Base-by-base conservation (phyloP, 2,329 filamentous ascomycete genomes). In the Cladosporium sp. region DNA sequence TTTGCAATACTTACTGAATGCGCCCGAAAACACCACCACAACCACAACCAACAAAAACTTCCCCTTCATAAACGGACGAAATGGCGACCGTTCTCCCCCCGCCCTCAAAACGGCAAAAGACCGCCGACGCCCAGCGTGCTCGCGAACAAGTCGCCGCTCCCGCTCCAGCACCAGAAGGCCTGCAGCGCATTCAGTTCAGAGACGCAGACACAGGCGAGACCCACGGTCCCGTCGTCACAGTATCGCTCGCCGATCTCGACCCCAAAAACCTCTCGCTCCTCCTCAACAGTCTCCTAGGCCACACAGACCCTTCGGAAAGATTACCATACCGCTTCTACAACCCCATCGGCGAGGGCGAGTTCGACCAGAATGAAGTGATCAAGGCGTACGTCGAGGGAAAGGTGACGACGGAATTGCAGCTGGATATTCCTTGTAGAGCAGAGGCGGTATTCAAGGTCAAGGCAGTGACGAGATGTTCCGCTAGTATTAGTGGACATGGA, bases 381-480 rank as follows among this genome's bases (percentile, higher is more conserved):
- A 73, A 70, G 43, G 67, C 70, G 32, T 72, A 76, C 54, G 45
- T 74, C 45, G 72, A 73, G n/a, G 74, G 73, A 12, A 70, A 69
- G 49, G 67, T 63, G 8, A 70, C 66, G 2, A 80, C 79, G 20
- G 82, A 86, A 73, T 78, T 82, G 54, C 76, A 78, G 29, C 72
- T 85, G 20, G 75, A 77, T 35, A 76, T 85, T 12, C 78, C 82
- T 52, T 84, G 81, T 65, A 80, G 82, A 32, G 92, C 93, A 0
- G 92, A 98, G 68, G 89, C 92, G 18, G 86, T 97, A 0, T 97
- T 96, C 75, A 84, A 86, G 61, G 93, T 97, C 19, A 90, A 93
- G 61, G 86, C 89, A 9, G 90, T 96, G 36, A 92, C 91, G 42
- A 80, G 93, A 68, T 92, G 93, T 72, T 86, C 91, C 6, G 87